Evolutionary conservation across 306 rosid genomes (phyloP), one percentile per base, ranked within the genome.

Genomic region (Acacia acuminata): DNA sequence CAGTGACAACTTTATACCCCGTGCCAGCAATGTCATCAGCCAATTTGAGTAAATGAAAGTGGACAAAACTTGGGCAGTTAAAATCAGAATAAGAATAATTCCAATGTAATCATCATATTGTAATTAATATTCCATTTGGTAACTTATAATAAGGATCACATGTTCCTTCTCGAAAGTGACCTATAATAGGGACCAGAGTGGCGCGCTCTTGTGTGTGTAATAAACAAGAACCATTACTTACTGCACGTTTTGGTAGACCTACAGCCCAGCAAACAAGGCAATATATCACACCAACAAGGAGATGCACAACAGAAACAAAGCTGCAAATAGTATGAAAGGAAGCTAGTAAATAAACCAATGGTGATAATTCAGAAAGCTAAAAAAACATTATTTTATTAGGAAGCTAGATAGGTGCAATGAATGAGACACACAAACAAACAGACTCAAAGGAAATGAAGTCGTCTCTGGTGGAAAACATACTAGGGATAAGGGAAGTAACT

Each of bases 401-500:
- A 67, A 71, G 48, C 24, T 16, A 38, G 36, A 42, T 0, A 67
- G 40, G 42, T 36, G 53, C 24, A 25, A 17, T 71, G 7, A n/a
- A 5, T 2, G 19, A 22, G 19, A 27, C 38, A 25, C 17, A 61
- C 68, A 27, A 6, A 13, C 70, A 13, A 38, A 64, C 8, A 66
- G 6, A 17, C 1, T 42, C 3, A 13, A 24, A 71, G 5, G 55
- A 43, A 43, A 20, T 61, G 10, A 4, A 68, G 45, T 40, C 2
- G 20, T 24, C 13, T 61, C 70, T 53, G 24, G 48, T 19, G 67
- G 81, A 60, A 40, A 56, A 85, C 94, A 60, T 88, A 92, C 94
- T 82, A 92, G n/a, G 97, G 97, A 84, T 92, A 92, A 20, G 97
- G 97, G 80, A 92, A 92, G 67, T 92, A 92, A 65, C 90, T 92